Evolutionary conservation across 2,329 filamentous ascomycete species (phyloP).

Genomic region (Macroventuria anomochaeta): DNA sequence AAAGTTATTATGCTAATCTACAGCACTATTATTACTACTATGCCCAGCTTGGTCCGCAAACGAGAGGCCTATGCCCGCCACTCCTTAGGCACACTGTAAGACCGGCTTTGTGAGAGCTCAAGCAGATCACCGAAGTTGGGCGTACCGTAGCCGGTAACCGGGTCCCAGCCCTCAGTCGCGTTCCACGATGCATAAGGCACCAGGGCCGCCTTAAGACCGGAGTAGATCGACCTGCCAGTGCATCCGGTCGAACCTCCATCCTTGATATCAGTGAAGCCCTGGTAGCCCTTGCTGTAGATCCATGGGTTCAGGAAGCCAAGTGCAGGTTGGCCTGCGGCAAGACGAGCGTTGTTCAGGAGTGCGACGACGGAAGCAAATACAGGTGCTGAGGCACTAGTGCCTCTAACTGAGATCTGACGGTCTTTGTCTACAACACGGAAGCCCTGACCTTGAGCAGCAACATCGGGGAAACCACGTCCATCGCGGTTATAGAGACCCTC

Average conservation of each 20-base stretch:
- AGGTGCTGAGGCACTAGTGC: slow-evolving; percentile 50
- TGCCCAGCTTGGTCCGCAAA: background rate
- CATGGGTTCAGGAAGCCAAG: slow-evolving; percentile 52
- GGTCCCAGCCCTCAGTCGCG: slow-evolving; percentile 59
- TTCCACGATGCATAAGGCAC: slow-evolving; percentile 59
- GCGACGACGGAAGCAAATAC: slow-evolving; percentile 48
- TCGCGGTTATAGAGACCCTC: slow-evolving; percentile 52
- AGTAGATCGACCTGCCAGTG: slow-evolving; percentile 47
- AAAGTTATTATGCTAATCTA: background rate
- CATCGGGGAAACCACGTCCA: slow-evolving; percentile 55
- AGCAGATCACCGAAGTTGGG: slow-evolving; percentile 47
- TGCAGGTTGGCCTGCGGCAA: slow-evolving; percentile 41
- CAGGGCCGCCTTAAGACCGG: slow-evolving; percentile 46
- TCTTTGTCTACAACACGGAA: slow-evolving; percentile 49
- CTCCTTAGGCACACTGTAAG: slow-evolving; percentile 18
- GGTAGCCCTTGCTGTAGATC: slow-evolving; percentile 52
- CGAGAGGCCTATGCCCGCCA: background rate
- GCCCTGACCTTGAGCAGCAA: slow-evolving; percentile 49
- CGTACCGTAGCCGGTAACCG: slow-evolving; percentile 54
- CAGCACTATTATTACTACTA: background rate
- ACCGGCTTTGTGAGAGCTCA: slow-evolving; percentile 28
- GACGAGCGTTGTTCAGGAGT: slow-evolving; percentile 49
- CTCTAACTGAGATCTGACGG: slow-evolving; percentile 40
- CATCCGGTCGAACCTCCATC: slow-evolving; percentile 57
- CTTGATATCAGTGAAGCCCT: slow-evolving; percentile 58